These are phyloP conservation scores for Vigna nakashimae DNA, from an alignment of 306 rosid species.

Conservation along the genomic window DNA sequence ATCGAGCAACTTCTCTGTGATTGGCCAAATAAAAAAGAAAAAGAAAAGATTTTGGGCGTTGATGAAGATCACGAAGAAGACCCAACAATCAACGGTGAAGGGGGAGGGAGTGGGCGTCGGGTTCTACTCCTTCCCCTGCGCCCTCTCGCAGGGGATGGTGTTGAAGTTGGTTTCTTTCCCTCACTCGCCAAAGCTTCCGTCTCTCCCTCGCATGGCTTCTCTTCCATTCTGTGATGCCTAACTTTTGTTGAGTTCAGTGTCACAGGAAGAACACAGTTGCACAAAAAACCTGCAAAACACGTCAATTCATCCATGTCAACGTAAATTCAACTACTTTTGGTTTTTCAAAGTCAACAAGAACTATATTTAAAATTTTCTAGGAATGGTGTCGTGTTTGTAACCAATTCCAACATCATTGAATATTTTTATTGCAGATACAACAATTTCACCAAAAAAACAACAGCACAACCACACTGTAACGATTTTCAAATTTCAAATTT, in stretches of 20 bases:
- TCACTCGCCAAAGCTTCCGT: conserved; percentile 59
- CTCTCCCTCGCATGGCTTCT: conserved; percentile 70
- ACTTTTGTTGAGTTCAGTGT: conserved; percentile 76
- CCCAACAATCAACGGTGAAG: conserved; percentile 70
- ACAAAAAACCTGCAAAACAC: conserved; percentile 71
- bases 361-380: background rate
- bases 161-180: conserved; percentile 55
- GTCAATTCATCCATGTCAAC: background rate
- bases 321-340: no score
- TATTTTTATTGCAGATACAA: conserved; percentile 4
- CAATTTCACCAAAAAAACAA: conserved; percentile 17
- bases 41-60: conserved; percentile 5
- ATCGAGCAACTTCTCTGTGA: conserved; percentile 39
- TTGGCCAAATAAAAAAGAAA: background rate
- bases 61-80: conserved; percentile 64
- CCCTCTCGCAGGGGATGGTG: conserved; percentile 53
- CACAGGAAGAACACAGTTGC: conserved; percentile 93
- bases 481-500: background rate
- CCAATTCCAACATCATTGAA: background rate
- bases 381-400: background rate
- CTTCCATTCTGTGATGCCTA: conserved; percentile 71
- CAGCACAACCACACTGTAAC: background rate
- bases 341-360: background rate
- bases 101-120: conserved; percentile 74
- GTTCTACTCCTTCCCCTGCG: conserved; percentile 89